Base-by-base conservation (phyloP, 2,329 filamentous ascomycete species). In the Alternaria ethzedia region DNA sequence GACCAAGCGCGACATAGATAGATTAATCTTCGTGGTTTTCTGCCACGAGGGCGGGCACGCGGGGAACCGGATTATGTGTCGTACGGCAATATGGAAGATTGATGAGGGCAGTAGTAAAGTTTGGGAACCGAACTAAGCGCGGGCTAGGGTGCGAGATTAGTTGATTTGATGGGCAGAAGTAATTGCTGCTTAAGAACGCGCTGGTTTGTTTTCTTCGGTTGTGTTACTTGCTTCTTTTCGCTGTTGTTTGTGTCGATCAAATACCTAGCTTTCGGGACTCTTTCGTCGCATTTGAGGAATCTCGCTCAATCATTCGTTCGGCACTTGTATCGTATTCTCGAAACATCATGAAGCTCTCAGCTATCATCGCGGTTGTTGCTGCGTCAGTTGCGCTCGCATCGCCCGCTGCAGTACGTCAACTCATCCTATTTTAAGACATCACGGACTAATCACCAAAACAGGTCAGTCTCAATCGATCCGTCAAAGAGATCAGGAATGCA, bases 341-440 rank as follows among this genome's bases (percentile, higher is more conserved):
- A 9, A 5, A 51, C 12, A 36, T 20, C 28, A 78, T 78, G 74
- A 76, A 72, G 61, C 36, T 76, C 55, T 70, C 70, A 15, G 64
- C 63, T 4, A n/a, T 76, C 41, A 55, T 76, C 11, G 65, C 67
- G 4, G 32, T 74, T 30, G 47, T 67, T 4, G 43, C 57, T 23
- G 72, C 71, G 4, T 64, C 71, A 3, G 47, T 73, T 17, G 66
- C 66, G 3, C 32, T 75, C 13, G 73, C 72, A 6, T 71, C 74
- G 5, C 75, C 75, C 5, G 66, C 74, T 23, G 68, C 65, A 10
- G 74, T 76, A 70, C 4, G 72, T n/a, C n/a, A n/a, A n/a, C n/a
- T n/a, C n/a, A n/a, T n/a, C n/a, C n/a, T n/a, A n/a, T n/a, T n/a
- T n/a, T n/a, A n/a, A n/a, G n/a, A n/a, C n/a, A n/a, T n/a, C n/a